These are phyloP conservation scores for Sporobolomyces roseus DNA, from an alignment of 768 basidiomycete genomes.

Conservation along the genomic window DNA sequence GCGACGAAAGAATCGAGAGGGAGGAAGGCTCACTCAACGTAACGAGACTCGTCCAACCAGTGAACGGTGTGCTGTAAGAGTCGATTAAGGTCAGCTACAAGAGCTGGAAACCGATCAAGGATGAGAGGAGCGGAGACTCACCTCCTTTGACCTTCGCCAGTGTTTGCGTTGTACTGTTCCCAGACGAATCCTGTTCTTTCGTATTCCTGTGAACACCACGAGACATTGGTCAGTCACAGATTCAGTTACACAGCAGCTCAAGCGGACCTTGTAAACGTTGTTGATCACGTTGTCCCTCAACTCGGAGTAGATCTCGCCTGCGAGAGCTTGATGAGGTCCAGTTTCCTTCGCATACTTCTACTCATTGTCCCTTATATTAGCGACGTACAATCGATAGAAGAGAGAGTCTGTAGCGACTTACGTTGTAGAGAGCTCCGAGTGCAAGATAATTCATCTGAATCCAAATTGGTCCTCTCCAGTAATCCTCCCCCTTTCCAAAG, in stretches of 20 bases:
- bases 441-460: constrained; percentile 95
- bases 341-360: constrained; percentile 72
- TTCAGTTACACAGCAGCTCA: too few relatives aligned
- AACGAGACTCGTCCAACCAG: constrained; percentile 78
- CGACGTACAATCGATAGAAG: background rate
- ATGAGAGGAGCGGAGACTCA: constrained; percentile 47
- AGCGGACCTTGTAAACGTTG: constrained; percentile 75
- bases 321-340: constrained; percentile 75
- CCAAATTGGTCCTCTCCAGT: constrained; percentile 97
- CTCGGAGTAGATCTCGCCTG: constrained; percentile 72
- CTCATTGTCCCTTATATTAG: background rate
- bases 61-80: constrained; percentile 79
- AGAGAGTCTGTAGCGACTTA: constrained; percentile 45
- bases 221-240: background rate
- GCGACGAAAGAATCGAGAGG: background rate
- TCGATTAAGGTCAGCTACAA: constrained; percentile 3
- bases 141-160: constrained; percentile 82
- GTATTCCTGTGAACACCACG: constrained; percentile 62
- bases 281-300: constrained; percentile 76
- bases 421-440: constrained; percentile 72
- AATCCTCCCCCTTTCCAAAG: constrained; percentile 89
- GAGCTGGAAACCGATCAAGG: background rate
- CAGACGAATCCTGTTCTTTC: constrained; percentile 89
- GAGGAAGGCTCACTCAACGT: constrained; percentile 39
- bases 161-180: constrained; percentile 89